Conservation (phyloP, 2,329 filamentous ascomycete genomes). For the Delphinella strobiligena region DNA sequence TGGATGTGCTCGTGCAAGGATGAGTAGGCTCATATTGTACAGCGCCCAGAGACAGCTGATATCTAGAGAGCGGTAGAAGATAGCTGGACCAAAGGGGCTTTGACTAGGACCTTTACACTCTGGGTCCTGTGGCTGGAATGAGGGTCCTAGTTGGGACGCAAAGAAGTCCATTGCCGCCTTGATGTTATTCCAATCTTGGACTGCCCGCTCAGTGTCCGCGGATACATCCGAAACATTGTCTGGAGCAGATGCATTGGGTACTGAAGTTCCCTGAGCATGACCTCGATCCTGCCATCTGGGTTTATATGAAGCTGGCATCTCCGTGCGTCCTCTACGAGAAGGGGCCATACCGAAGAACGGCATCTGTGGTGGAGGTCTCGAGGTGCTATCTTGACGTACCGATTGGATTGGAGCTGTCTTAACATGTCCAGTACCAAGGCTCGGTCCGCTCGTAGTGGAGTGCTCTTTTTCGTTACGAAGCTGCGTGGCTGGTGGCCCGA, state of each 20-base stretch:
- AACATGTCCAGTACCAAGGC: no score
- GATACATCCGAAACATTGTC: conserved; percentile 48
- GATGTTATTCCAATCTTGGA: conserved; percentile 69
- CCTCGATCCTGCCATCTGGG: no score
- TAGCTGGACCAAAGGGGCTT: conserved; percentile 70
- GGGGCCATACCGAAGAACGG: conserved; percentile 42
- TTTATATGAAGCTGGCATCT: conserved; percentile 30
- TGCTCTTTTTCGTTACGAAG: not conserved
- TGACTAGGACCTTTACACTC: conserved; percentile 50
- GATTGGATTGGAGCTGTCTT: not conserved
- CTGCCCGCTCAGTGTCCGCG: conserved; percentile 53
- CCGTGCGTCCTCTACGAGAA: conserved; percentile 21
- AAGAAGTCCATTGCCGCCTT: conserved; percentile 58
- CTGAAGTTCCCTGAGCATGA: no score
- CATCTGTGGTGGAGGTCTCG: conserved; percentile 17
- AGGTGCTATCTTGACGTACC: not conserved
- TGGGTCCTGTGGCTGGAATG: conserved; percentile 62
- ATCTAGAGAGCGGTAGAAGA: conserved; percentile 76
- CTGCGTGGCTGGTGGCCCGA: conserved; percentile 20
- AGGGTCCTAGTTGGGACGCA: conserved; percentile 52
- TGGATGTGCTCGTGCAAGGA: conserved; percentile 72
- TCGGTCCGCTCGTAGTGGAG: no score
- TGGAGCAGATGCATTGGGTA: conserved; percentile 9
- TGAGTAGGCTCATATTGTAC: conserved; percentile 73
- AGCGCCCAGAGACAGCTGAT: conserved; percentile 81